Evolutionary conservation across 2,329 filamentous ascomycete species (phyloP), one percentile per base, ranked within the genome.

Genomic region (Stemphylium vesicarium): DNA sequence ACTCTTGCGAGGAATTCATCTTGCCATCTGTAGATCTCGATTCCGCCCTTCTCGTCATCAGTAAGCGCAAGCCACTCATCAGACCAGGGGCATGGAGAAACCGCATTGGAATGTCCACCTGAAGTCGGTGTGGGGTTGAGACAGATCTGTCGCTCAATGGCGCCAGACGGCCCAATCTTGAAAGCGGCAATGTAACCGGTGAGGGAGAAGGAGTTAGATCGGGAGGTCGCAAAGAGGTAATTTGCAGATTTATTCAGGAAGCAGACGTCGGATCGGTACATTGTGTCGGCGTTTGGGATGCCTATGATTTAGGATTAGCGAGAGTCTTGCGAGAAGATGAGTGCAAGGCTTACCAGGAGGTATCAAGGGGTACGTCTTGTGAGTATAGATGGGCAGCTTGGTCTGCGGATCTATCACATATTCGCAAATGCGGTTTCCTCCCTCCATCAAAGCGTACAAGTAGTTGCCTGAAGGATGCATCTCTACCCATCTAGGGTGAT

Each of bases 41-140:
- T 78, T 79, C 89, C 94, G 5, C 92, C 92, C 64, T 92, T 86
- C 78, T 96, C 89, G 70, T 96, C 92, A 69, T 96, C 92, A 7
- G 90, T 95, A 65, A 96, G 82, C 15, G 92, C 92, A n/a, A 96
- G 68, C 90, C 90, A 96, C 77, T 96, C 91, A 68, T 96, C 91
- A 56, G 82, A 89, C 85, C 90, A 96, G 56, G 90, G 88, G 71
- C 89, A 92, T 1, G 91, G 91, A 53, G 85, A 84, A n/a, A 96
- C 90, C 0, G 92, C 92, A 70, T 96, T 96, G 57, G 89, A 92
- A 76, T 96, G 92, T 0, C 92, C 92, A 40, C 92, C 92, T 70
- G 90, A 93, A 2, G 91, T 96, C 2, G 91, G 90, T 2, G 92
- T 96, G 0, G 92, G 91, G 69, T 91, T 91, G 43, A 96, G 80